phyloP scores from a whole-genome alignment of 352 stramenopile genomes.

The Elongisporangium anandrum region DNA sequence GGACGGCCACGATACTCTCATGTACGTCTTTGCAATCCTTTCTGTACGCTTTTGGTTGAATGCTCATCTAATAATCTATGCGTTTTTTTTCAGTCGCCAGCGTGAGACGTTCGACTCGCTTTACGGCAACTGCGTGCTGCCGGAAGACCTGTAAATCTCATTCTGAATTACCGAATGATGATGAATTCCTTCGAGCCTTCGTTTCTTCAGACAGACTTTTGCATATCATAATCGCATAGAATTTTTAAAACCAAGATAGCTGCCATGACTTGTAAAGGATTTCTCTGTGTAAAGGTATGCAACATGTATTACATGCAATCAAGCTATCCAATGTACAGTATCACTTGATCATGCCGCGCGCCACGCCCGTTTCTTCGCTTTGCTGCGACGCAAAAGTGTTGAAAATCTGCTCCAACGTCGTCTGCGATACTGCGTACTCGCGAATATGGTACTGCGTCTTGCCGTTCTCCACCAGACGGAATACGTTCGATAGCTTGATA shows the following conservation, averaged over 20 bases:
- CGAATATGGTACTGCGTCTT: constrained; percentile 51
- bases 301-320: not conserved
- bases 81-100: constrained; percentile 62
- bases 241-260: not conserved
- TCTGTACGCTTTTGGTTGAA: constrained; percentile 1
- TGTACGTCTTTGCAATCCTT: constrained; percentile 29
- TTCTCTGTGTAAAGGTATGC: no score
- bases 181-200: not conserved
- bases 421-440: constrained; percentile 88
- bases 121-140: constrained; percentile 77
- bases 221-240: not conserved
- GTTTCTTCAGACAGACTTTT: not conserved
- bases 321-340: not conserved
- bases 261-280: no score
- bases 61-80: constrained; percentile 1
- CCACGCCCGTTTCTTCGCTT: constrained; percentile 53
- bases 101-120: constrained; percentile 71
- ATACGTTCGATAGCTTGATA: constrained; percentile 62
- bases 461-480: constrained; percentile 60
- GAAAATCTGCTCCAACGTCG: constrained; percentile 92
- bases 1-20: constrained; percentile 55
- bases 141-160: constrained; percentile 31
- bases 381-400: constrained; percentile 87
- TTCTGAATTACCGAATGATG: not conserved
- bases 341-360: constrained; percentile 23